These are phyloP conservation scores for Vitis rotundifolia DNA, from an alignment of 164 flowering plant species.

Conservation along the genomic window DNA sequence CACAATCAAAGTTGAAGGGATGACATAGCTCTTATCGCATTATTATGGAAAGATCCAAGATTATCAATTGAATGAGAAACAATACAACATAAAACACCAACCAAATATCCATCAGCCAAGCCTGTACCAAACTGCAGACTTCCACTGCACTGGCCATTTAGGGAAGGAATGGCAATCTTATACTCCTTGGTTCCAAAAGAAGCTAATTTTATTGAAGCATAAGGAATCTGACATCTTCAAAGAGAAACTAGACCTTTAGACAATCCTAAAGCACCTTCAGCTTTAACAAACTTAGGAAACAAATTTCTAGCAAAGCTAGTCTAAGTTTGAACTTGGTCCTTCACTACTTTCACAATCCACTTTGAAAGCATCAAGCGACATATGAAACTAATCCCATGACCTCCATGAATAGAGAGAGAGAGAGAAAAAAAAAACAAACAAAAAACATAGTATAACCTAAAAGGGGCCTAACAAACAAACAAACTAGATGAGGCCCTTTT, in stretches of 20 bases:
- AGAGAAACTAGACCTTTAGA: slow-evolving; percentile 85
- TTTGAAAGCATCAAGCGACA: too few relatives aligned
- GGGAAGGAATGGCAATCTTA: slow-evolving; percentile 67
- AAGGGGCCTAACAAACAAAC: too few relatives aligned
- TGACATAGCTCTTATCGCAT: slow-evolving; percentile 90
- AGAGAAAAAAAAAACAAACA: too few relatives aligned
- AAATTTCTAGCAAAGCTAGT: slow-evolving; percentile 82
- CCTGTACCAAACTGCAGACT: slow-evolving; percentile 73
- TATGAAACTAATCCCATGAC: too few relatives aligned
- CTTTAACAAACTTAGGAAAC: slow-evolving; percentile 76
- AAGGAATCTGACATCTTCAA: slow-evolving; percentile 87
- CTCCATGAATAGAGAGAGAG: too few relatives aligned
- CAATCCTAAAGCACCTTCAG: too few relatives aligned
- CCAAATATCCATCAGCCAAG: slow-evolving; percentile 84
- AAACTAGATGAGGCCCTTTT: too few relatives aligned
- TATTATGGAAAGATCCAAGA: slow-evolving; percentile 85
- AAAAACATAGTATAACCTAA: too few relatives aligned
- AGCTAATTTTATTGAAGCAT: slow-evolving; percentile 93
- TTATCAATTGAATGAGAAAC: slow-evolving; percentile 93
- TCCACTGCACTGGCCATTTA: slow-evolving; percentile 76
- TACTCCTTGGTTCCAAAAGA: slow-evolving; percentile 87
- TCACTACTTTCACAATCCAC: slow-evolving; percentile 87
- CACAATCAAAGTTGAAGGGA: too few relatives aligned
- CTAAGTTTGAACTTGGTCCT: slow-evolving; percentile 82
- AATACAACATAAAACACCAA: slow-evolving; percentile 83